These are phyloP conservation scores for Backusella psychrophila DNA, from an alignment of 192 early-diverging fungal genomes.

Conservation along the genomic window DNA sequence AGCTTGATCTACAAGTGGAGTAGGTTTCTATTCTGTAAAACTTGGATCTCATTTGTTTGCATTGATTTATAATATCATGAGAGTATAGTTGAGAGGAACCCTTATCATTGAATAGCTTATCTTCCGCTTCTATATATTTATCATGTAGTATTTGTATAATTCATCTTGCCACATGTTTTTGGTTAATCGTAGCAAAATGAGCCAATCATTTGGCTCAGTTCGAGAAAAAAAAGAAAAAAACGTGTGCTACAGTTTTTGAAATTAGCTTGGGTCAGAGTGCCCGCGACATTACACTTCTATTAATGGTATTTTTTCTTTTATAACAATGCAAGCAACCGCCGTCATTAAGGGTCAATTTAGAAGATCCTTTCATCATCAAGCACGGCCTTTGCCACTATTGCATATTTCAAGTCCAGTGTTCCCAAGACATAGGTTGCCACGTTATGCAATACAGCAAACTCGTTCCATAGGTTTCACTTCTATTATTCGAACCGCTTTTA, in stretches of 20 bases:
- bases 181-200: too few species aligned
- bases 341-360: background rate
- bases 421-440: background rate
- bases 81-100: background rate
- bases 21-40: background rate
- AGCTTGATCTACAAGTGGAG: too few species aligned
- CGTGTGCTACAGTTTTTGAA: too few species aligned
- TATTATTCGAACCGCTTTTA: conserved; percentile 41
- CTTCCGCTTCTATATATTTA: conserved; percentile 2
- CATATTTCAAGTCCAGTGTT: background rate
- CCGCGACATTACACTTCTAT: background rate
- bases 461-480: conserved; percentile 28
- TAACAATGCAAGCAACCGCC: background rate
- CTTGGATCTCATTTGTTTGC: background rate
- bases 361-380: background rate
- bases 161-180: too few species aligned
- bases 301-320: background rate
- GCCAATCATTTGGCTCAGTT: background rate
- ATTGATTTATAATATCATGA: background rate
- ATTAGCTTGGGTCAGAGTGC: too few species aligned
- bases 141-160: background rate
- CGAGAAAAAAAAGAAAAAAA: background rate
- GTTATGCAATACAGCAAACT: conserved; percentile 7
- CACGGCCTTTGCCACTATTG: background rate
- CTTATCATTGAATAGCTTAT: background rate